phyloP scores from a whole-genome alignment of 768 basidiomycete genomes.

The Boletus rubroflammeus region DNA sequence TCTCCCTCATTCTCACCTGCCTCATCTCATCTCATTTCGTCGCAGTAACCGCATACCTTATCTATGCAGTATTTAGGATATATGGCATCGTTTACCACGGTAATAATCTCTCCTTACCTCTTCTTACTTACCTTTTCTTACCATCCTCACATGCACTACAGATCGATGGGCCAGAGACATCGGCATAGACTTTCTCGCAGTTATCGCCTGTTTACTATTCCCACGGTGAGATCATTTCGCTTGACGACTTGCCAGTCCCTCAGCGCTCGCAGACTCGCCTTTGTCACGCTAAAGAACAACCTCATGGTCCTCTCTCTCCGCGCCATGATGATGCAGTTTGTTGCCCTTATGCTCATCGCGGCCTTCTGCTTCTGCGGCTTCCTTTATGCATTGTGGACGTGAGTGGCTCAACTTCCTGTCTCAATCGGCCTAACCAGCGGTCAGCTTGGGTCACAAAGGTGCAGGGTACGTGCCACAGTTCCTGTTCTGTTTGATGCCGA shows the following conservation, averaged over 20 bases:
- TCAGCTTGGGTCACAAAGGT: constrained; percentile 59
- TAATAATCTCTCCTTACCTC: constrained; percentile 23
- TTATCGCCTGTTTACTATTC: constrained; percentile 89
- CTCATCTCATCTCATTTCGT: constrained; percentile 2
- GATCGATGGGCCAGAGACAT: constrained; percentile 62
- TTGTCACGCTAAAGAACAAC: constrained; percentile 82
- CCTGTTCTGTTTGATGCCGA: not conserved
- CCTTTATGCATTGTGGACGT: constrained; percentile 92
- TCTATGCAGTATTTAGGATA: constrained; percentile 73
- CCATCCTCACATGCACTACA: constrained; percentile 25
- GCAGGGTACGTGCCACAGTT: constrained; percentile 42
- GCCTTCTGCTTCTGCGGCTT: constrained; percentile 92
- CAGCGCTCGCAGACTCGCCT: constrained; percentile 64
- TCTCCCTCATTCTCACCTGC: not conserved
- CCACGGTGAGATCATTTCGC: constrained; percentile 53
- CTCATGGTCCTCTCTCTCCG: constrained; percentile 79
- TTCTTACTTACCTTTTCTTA: not conserved
- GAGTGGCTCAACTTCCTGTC: constrained; percentile 34
- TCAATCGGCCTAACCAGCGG: constrained; percentile 5
- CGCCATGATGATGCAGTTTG: constrained; percentile 91
- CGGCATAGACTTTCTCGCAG: constrained; percentile 80
- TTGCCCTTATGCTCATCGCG: constrained; percentile 78
- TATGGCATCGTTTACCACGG: constrained; percentile 70
- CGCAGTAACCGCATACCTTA: constrained; percentile 70
- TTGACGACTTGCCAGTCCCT: not conserved